Conservation (phyloP, 129 eudicot species). For the Pulicaria dysenterica region DNA sequence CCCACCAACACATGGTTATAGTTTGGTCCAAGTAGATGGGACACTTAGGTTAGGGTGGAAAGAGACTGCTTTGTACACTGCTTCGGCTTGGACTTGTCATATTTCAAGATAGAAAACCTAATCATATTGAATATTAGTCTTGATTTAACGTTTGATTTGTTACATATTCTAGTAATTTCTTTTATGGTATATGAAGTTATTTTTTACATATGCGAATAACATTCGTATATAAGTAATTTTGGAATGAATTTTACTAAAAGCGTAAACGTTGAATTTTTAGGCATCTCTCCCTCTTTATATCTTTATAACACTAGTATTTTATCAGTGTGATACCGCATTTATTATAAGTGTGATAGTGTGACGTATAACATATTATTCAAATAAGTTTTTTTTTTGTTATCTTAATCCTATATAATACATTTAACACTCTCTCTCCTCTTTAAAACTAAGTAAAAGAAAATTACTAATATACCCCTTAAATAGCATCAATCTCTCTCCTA, state of each 20-base stretch:
- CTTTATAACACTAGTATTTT: too few species aligned
- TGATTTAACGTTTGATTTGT: conserved; percentile 15
- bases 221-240: neutral
- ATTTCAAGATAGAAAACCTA: conserved; percentile 38
- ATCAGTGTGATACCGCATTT: too few species aligned
- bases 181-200: conserved; percentile 10
- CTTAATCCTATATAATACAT: too few species aligned
- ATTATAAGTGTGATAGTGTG: too few species aligned
- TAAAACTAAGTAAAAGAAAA: too few species aligned
- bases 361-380: too few species aligned
- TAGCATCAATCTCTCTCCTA: too few species aligned
- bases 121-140: conserved; percentile 24
- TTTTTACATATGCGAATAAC: neutral
- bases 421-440: too few species aligned
- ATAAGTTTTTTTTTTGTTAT: too few species aligned
- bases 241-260: neutral
- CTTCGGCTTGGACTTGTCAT: conserved; percentile 82
- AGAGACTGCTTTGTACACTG: conserved; percentile 79
- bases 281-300: too few species aligned
- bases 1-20: conserved; percentile 64
- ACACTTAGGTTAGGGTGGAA: conserved; percentile 77
- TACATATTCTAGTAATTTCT: conserved; percentile 7
- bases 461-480: too few species aligned
- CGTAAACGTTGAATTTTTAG: too few species aligned
- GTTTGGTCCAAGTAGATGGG: conserved; percentile 63